A percentile compares a stretch with the other conserved stretches of the same genome.
phyloP scores from a whole-genome alignment of 805 yeast genomes.

The Spathaspora sp. region DNA sequence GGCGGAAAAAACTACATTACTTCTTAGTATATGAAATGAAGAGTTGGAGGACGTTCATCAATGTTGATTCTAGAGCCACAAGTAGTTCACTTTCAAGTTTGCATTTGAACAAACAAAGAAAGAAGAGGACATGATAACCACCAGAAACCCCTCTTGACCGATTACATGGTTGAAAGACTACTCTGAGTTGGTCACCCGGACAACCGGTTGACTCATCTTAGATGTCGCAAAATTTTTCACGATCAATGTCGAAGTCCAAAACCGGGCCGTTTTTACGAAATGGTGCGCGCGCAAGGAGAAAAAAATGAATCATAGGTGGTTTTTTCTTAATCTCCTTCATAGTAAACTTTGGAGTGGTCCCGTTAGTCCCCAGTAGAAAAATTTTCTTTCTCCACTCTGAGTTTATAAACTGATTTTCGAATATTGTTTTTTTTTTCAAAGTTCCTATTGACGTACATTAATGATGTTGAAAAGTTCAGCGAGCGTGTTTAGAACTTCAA shows the following conservation, averaged over 20 bases:
- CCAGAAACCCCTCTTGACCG: background rate
- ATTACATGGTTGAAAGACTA: background rate
- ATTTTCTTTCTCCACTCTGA: background rate
- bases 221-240: background rate
- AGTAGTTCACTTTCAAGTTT: no score
- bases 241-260: background rate
- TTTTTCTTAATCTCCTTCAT: background rate
- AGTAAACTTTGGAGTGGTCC: background rate
- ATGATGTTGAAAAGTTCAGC: constrained; percentile 5
- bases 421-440: background rate
- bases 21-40: no score
- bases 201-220: background rate
- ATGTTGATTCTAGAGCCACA: no score
- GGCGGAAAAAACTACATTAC: no score
- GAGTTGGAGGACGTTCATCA: no score
- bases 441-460: background rate
- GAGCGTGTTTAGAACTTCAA: constrained; percentile 5
- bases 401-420: background rate
- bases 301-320: background rate
- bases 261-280: background rate
- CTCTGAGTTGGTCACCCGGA: background rate
- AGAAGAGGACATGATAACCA: background rate
- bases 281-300: background rate
- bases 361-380: background rate
- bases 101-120: background rate